phyloP scores from a whole-genome alignment of 2,329 filamentous ascomycete genomes.

The Aspergillus intermedius region DNA sequence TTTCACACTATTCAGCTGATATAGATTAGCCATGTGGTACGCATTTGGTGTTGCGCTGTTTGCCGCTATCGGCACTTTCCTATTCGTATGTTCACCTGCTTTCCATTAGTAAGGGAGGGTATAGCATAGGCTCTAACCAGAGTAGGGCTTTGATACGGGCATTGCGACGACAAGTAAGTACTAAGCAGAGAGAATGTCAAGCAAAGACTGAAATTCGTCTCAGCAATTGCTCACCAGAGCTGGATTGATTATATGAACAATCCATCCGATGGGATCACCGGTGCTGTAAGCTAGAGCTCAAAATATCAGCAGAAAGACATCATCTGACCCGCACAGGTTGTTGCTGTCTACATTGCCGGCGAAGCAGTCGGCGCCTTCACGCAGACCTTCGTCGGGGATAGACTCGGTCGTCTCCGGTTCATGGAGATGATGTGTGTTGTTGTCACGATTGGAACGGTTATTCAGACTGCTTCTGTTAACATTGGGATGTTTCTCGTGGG shows the following conservation, averaged over 20 bases:
- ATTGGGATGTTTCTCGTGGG: slow-evolving; percentile 51
- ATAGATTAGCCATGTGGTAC: slow-evolving; percentile 38
- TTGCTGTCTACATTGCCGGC: slow-evolving; percentile 55
- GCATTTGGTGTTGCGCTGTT: slow-evolving; percentile 49
- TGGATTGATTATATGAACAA: slow-evolving; percentile 55
- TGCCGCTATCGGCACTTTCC: slow-evolving; percentile 54
- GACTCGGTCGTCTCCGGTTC: slow-evolving; percentile 48
- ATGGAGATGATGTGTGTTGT: slow-evolving; percentile 50
- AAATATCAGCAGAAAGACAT: background rate
- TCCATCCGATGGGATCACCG: slow-evolving; percentile 50
- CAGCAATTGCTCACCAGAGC: slow-evolving; percentile 53
- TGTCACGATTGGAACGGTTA: slow-evolving; percentile 48
- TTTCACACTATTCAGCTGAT: no score
- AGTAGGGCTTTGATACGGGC: slow-evolving; percentile 54
- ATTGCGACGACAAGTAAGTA: slow-evolving; percentile 53
- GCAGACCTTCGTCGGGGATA: slow-evolving; percentile 51
- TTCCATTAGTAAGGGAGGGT: background rate
- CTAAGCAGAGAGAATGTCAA: background rate
- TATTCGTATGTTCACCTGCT: slow-evolving; percentile 43
- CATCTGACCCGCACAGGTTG: slow-evolving; percentile 33
- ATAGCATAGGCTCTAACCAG: slow-evolving; percentile 1
- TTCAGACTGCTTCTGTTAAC: slow-evolving; percentile 51
- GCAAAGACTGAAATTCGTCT: background rate
- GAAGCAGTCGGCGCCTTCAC: slow-evolving; percentile 50
- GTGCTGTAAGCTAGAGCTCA: slow-evolving; percentile 36